A percentile compares a stretch with the other conserved stretches of the same genome.
phyloP scores from a whole-genome alignment of 2,329 filamentous ascomycete genomes.

The Pyricularia grisea region DNA sequence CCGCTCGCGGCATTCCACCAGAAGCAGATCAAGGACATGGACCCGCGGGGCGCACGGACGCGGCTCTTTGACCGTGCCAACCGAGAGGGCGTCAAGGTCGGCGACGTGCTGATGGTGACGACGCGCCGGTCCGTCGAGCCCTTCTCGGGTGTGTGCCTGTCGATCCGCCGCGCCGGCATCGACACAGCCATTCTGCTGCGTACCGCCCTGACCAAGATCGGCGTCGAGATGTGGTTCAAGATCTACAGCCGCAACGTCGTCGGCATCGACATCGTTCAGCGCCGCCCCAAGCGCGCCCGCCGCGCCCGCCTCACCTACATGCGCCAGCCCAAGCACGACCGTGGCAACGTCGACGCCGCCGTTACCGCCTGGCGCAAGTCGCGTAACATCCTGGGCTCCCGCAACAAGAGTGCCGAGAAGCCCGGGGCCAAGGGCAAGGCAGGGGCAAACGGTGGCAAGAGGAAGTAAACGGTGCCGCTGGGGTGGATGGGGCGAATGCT shows the following conservation, averaged over 20 bases:
- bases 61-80: conserved; percentile 72
- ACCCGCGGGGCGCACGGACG: conserved; percentile 75
- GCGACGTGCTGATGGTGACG: conserved; percentile 86
- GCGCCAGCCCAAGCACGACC: conserved; percentile 78
- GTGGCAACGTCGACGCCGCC: conserved; percentile 74
- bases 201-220: conserved; percentile 75
- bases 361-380: conserved; percentile 50
- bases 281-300: conserved; percentile 73
- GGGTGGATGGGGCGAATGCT: neutral
- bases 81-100: conserved; percentile 68
- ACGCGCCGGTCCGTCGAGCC: conserved; percentile 74
- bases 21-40: conserved; percentile 63
- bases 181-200: conserved; percentile 83
- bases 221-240: conserved; percentile 97
- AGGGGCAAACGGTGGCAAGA: neutral
- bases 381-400: conserved; percentile 27
- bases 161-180: conserved; percentile 77
- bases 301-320: conserved; percentile 86
- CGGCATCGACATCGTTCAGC: conserved; percentile 88
- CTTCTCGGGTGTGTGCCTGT: conserved; percentile 80
- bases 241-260: conserved; percentile 83
- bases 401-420: conserved; percentile 1
- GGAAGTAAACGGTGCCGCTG: neutral
- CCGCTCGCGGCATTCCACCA: conserved; percentile 59
- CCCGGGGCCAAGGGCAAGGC: neutral